phyloP scores from a whole-genome alignment of 768 basidiomycete genomes.

The Omphalotus guepiniiformis region DNA sequence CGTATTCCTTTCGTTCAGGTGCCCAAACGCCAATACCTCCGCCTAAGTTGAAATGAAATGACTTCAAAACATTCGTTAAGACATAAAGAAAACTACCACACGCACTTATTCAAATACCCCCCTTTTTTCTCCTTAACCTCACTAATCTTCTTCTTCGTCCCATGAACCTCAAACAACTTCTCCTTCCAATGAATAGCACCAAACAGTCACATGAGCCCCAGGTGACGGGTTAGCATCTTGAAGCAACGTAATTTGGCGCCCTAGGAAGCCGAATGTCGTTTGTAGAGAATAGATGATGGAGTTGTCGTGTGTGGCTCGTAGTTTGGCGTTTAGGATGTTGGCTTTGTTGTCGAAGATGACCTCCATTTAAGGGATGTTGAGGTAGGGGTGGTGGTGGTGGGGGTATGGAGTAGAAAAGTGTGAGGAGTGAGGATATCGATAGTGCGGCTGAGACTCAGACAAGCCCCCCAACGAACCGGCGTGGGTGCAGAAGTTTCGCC shows the following conservation, averaged over 20 bases:
- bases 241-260: slow-evolving; percentile 40
- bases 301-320: slow-evolving; percentile 39
- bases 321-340: slow-evolving; percentile 42
- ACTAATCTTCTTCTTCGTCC: slow-evolving; percentile 33
- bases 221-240: slow-evolving; percentile 43
- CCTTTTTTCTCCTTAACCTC: slow-evolving; percentile 39
- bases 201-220: slow-evolving; percentile 28
- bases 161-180: slow-evolving; percentile 41
- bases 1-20: slow-evolving; percentile 39
- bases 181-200: slow-evolving; percentile 50
- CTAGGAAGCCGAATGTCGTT: slow-evolving; percentile 40
- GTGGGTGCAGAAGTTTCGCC: too few relatives aligned
- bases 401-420: background rate
- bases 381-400: background rate
- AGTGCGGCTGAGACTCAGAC: too few relatives aligned
- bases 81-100: too few relatives aligned
- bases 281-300: slow-evolving; percentile 40
- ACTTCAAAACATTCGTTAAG: too few relatives aligned
- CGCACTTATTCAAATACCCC: slow-evolving; percentile 33
- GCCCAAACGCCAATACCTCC: slow-evolving; percentile 44
- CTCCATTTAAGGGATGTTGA: slow-evolving; percentile 32
- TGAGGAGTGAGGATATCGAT: too few relatives aligned
- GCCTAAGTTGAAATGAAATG: too few relatives aligned
- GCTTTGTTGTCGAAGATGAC: slow-evolving; percentile 47
- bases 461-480: too few relatives aligned